These are phyloP conservation scores for Carex kokanica DNA, from an alignment of 176 grass and related monocot genomes.

Conservation along the genomic window DNA sequence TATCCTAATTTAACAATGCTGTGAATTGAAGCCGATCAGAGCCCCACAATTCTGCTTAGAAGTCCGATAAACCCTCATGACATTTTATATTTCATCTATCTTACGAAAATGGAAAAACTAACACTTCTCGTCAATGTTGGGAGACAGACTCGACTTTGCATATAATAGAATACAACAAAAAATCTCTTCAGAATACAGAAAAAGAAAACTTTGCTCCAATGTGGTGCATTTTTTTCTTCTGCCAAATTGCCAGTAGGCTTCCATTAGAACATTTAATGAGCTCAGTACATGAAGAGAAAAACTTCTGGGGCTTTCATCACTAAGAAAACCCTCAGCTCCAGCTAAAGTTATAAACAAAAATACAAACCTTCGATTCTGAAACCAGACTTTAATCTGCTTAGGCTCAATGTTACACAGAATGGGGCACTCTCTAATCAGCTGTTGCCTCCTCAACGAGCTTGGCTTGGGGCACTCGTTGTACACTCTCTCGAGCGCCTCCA, in stretches of 20 bases:
- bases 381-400: constrained; percentile 99
- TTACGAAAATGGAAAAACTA: constrained; percentile 14
- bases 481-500: constrained; percentile 88
- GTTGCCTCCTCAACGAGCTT: constrained; percentile 79
- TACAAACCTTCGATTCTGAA: constrained; percentile 92
- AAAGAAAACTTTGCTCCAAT: neutral
- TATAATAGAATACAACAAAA: neutral
- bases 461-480: constrained; percentile 97
- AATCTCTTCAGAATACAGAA: neutral
- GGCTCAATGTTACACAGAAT: constrained; percentile 85
- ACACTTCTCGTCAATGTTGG: neutral
- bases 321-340: neutral
- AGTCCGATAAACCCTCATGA: neutral
- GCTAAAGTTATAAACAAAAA: neutral
- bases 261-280: too few relatives aligned
- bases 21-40: neutral
- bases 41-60: neutral
- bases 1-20: neutral
- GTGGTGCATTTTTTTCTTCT: neutral
- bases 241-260: too few relatives aligned
- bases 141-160: neutral
- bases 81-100: neutral
- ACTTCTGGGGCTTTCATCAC: neutral
- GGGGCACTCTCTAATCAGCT: constrained; percentile 80
- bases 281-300: neutral